Base-by-base conservation (phyloP, 495 filamentous ascomycete species). In the Daldinia grandis region DNA sequence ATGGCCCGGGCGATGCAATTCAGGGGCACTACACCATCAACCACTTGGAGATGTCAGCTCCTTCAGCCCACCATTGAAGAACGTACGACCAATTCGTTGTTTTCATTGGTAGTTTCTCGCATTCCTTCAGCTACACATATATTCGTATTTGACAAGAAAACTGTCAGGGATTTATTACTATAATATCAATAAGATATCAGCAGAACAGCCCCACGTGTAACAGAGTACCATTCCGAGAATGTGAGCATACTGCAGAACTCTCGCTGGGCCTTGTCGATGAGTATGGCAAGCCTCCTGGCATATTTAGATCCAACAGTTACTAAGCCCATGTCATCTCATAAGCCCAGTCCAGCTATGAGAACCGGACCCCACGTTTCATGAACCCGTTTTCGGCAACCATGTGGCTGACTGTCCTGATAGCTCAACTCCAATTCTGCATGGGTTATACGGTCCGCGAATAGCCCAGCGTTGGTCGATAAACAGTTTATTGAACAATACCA, bases 71-170 rank as follows among this genome's bases (percentile, higher is more conserved):
- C 64, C 49, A 68, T 56, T 38, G 62, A 47, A 64, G 60, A 65
- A 28, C 17, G 17, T 56, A 58, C 49, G 15, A 14, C 42, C 64
- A 65, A 62, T 72, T 68, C 57, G 33, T 57, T 40, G 27, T 62
- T 62, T 40, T 65, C 49, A 72, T 72, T 72, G 64, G 69, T 37
- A 68, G 69, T 61, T 51, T 62, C 12, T 65, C 15, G 53, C 17
- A 68, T 61, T 72, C 69, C 64, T 72, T 68, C 69, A 72, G 69
- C 64, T 72, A 72, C 64, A 50, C 14, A 12, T 50, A 19, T 57
- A 21, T 55, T 72, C 64, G 61, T 61, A 56, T 68, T 49, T 56
- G 49, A 37, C 51, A 68, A 64, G 44, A 51, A 21, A 14, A 30
- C 40, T 37, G 59, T 57, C 25, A 17, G 64, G 37, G 64, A 60